These are phyloP conservation scores for Geotrichum fermentans DNA, from an alignment of 1,139 yeast species.

Conservation along the genomic window DNA sequence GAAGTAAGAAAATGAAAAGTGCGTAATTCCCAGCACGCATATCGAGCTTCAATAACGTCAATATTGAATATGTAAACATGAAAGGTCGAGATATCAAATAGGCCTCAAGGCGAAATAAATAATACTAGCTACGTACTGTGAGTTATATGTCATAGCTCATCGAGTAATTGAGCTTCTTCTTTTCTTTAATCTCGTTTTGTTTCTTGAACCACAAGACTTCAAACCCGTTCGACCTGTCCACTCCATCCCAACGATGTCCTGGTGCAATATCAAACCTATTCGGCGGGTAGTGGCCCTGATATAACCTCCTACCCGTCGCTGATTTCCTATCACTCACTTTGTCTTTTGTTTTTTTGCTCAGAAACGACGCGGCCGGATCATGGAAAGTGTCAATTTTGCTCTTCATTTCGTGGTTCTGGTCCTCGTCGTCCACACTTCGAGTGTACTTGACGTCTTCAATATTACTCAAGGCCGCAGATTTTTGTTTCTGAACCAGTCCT, in stretches of 20 bases:
- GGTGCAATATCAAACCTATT: slow-evolving; percentile 76
- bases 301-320: slow-evolving; percentile 25
- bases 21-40: too few species aligned
- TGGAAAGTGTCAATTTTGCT: slow-evolving; percentile 44
- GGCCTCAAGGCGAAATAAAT: too few species aligned
- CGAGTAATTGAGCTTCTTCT: slow-evolving; percentile 38
- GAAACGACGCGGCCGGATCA: slow-evolving; percentile 63
- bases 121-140: too few species aligned
- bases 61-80: too few species aligned
- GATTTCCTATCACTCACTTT: not conserved
- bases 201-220: slow-evolving; percentile 60
- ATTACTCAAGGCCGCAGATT: slow-evolving; percentile 27
- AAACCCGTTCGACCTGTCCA: slow-evolving; percentile 87
- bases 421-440: slow-evolving; percentile 21
- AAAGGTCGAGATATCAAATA: too few species aligned
- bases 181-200: slow-evolving; percentile 45
- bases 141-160: slow-evolving; percentile 31
- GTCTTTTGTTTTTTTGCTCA: slow-evolving; percentile 25
- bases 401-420: slow-evolving; percentile 15
- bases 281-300: slow-evolving; percentile 51
- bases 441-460: slow-evolving; percentile 35
- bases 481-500: slow-evolving; percentile 45
- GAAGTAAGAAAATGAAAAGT: too few species aligned
- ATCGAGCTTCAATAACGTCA: too few species aligned
- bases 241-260: slow-evolving; percentile 90